phyloP scores from a whole-genome alignment of 2,329 filamentous ascomycete genomes.

The Akanthomyces lecanii region DNA sequence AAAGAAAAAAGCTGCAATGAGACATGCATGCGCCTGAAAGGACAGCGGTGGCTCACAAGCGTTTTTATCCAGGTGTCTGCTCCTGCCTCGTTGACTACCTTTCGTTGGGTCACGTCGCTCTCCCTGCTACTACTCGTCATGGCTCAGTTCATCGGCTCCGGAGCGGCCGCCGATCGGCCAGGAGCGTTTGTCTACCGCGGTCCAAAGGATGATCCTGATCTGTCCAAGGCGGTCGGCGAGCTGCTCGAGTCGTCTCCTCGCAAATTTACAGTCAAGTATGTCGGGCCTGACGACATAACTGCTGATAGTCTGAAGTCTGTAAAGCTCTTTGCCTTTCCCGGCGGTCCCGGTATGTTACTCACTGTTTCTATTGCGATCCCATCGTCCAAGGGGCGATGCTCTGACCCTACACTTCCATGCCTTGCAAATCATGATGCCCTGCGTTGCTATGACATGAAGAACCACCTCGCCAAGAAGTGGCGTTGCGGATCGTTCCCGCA shows the following conservation, averaged over 20 bases:
- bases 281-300: constrained; percentile 20
- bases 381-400: too few relatives aligned
- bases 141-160: constrained; percentile 6
- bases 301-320: constrained; percentile 19
- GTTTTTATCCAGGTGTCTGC: not conserved
- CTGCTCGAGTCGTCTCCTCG: constrained; percentile 21
- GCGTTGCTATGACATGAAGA: not conserved
- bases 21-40: not conserved
- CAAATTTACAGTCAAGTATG: constrained; percentile 22
- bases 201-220: constrained; percentile 20
- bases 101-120: constrained; percentile 2
- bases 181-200: constrained; percentile 24
- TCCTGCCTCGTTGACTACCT: not conserved
- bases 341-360: constrained; percentile 21
- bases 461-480: not conserved
- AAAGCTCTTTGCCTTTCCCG: constrained; percentile 21
- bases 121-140: not conserved
- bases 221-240: constrained; percentile 20
- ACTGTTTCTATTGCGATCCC: too few relatives aligned
- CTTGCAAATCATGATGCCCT: too few relatives aligned
- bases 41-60: not conserved
- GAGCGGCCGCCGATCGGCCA: constrained; percentile 2
- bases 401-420: not conserved
- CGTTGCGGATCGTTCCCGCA: not conserved
- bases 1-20: not conserved